Evolutionary conservation across 2,329 filamentous ascomycete genomes (phyloP), one percentile per base, ranked within the genome.

Genomic region (Harringtonia aguacate): DNA sequence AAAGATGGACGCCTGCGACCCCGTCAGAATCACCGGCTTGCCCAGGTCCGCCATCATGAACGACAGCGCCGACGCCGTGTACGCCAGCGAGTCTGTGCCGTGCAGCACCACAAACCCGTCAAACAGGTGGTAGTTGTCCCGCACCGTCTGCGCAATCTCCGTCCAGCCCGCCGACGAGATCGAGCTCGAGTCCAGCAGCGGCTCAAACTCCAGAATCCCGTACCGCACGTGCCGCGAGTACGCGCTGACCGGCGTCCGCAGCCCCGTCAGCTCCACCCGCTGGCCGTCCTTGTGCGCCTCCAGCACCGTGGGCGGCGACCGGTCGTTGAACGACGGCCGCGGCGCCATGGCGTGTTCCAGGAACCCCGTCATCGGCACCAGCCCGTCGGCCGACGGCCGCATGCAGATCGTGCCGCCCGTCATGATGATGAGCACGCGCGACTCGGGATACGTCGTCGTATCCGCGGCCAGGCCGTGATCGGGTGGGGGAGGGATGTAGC

Each of bases 1-100:
- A 54, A 92, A 84, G 73, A 95, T 95, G 38, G 86, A 86, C 1
- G 88, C 84, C 58, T 87, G 83, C 3, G 80, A 84, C 2, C 82
- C 82, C 1, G 89, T 95, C 39, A 95, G 70, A 44, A 95, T 82
- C 28, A 95, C 86, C 2, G 89, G 86, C 67, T 95, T 95, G 41
- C 87, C 88, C 14, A 95, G 72, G 57, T 94, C 87, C 56, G 84
- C 77, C 59, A 95, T 77, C 86, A 95, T 94, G 66, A 95, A 95
- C 53, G 86, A 92, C 46, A 95, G 70, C 4, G 89, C 89, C 6
- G 87, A 94, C 49, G 85, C 85, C 5, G 87, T 92, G 64, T 95
- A 95, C 17, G 84, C 85, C 41, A 95, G 69, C 36, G 86, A 94
- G 63, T 95, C 88, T 8, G 88, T 95, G 48, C 88, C 88, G 61